Base-by-base conservation (phyloP, 768 basidiomycete genomes). In the Termitomyces sp. region DNA sequence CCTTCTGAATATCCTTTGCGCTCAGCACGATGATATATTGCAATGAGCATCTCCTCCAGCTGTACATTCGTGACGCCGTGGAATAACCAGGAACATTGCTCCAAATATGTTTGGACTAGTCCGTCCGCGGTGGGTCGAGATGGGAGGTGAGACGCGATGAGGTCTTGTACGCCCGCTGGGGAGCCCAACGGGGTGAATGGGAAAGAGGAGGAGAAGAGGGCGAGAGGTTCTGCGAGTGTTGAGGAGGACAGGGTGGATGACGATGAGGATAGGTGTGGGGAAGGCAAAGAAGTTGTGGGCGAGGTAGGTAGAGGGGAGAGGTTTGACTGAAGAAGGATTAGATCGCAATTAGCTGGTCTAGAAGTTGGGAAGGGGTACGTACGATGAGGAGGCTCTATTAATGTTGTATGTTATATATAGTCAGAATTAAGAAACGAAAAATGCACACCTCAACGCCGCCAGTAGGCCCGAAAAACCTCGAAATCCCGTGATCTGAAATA, bases 391-490 rank as follows among this genome's bases (percentile, higher is more conserved):
- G 59, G 54, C 62, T 66, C 63, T 63, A 39, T 35, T 18, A 4
- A 29, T 0, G 18, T 43, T 23, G 15, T n/a, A 5, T 7, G 13
- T 16, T n/a, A 33, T 33, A 12, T 16, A 9, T 13, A 2, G 7
- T 18, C 25, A 4, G 11, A 39, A 29, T 5, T 12, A 50, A 39
- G 16, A 49, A 56, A 44, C 32, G 36, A 3, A 31, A 18, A 36
- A 49, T 50, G 72, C 83, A 56, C 58, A 87, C 86, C 76, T 88
- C 85, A 45, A 80, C 77, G 31, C 85, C 86, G 13, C 83, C 86
- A 1, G 85, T 85, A 2, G 82, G 83, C 1, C 84, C 84, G 73
- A 84, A 85, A 64, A 84, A 85, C 52, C 79, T 71, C n/a, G 82
- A 79, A 43, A 80, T 76, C 0, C 83, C 84, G 58, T 81, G 75